These are phyloP conservation scores for Talaromyces sp. DNA, from an alignment of 2,329 filamentous ascomycete genomes.

Conservation along the genomic window DNA sequence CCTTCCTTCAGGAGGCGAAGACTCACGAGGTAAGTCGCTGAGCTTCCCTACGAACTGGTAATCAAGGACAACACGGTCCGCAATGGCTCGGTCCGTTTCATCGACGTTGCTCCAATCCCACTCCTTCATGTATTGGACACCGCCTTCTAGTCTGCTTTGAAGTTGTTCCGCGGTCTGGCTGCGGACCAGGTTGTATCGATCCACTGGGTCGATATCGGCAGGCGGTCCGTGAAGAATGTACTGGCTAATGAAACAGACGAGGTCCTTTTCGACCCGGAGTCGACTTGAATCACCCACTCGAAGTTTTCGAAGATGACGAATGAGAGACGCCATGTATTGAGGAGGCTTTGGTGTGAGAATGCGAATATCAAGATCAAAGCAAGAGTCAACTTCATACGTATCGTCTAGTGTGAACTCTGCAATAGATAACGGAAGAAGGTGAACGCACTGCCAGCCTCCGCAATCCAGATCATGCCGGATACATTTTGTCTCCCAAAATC, in stretches of 20 bases:
- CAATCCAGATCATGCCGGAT: no score
- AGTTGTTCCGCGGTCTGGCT: background rate
- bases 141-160: background rate
- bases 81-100: background rate
- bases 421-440: background rate
- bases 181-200: background rate
- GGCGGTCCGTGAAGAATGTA: background rate
- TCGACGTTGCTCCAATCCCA: background rate
- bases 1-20: no score
- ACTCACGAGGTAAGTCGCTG: conserved; percentile 5
- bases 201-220: background rate
- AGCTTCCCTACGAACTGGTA: background rate
- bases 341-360: background rate
- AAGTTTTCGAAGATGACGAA: background rate
- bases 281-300: background rate
- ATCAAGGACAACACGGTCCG: background rate
- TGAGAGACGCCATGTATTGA: background rate
- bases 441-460: background rate
- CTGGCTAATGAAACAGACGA: background rate
- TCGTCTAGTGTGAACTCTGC: background rate
- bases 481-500: no score
- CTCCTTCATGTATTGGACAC: background rate
- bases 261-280: background rate
- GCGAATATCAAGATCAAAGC: background rate
- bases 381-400: background rate